Evolutionary conservation across 176 grass and related monocot species (phyloP).

Genomic region (Pontederia crassipes): DNA sequence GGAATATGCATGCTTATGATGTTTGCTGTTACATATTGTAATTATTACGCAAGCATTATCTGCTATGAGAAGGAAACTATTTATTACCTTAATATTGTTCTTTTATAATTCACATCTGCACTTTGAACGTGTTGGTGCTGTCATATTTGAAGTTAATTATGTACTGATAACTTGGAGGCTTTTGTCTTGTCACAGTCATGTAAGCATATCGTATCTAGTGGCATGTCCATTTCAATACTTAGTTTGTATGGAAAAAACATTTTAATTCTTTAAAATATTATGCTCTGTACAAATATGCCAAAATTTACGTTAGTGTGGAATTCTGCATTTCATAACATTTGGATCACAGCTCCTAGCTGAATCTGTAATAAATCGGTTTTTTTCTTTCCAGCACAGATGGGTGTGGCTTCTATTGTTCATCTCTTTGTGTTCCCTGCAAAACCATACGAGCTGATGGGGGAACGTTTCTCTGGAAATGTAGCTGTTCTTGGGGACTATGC

Average conservation of each 20-base stretch:
- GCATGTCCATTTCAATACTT: too few relatives aligned
- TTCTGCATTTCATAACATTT: constrained; percentile 5
- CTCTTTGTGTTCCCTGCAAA: constrained; percentile 81
- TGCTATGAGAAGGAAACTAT: too few relatives aligned
- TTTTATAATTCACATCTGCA: neutral
- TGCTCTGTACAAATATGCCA: too few relatives aligned
- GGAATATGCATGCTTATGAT: neutral
- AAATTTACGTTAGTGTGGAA: neutral
- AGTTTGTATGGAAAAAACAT: neutral
- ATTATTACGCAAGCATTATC: too few relatives aligned
- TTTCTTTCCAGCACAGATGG: constrained; percentile 62
- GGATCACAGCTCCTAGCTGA: neutral
- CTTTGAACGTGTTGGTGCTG: too few relatives aligned
- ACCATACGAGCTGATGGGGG: constrained; percentile 68
- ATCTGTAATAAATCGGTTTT: constrained; percentile 9
- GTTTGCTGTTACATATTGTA: neutral
- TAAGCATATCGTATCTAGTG: too few relatives aligned
- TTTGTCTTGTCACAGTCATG: too few relatives aligned
- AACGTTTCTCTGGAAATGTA: constrained; percentile 39
- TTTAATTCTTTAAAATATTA: neutral
- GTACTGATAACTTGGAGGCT: too few relatives aligned
- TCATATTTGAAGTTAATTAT: too few relatives aligned
- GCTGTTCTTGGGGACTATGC: constrained; percentile 86
- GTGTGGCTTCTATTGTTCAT: constrained; percentile 67
- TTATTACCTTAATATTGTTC: neutral